Evolutionary conservation across 345 rosid species (phyloP).

Genomic region (Rhodamnia argentea): DNA sequence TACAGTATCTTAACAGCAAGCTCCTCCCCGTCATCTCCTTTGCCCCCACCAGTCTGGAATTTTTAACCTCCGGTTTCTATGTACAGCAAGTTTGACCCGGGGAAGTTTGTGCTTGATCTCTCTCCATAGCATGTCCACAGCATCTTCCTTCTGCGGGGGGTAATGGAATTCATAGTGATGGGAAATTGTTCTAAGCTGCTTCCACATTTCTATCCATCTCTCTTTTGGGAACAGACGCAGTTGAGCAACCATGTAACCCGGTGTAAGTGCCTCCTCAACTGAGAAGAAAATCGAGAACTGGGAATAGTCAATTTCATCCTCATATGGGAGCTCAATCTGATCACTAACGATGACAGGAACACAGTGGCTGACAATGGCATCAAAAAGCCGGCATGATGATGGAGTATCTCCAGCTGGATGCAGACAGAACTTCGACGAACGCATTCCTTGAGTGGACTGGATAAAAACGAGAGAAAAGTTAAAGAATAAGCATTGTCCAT

Average conservation of each 20-base stretch:
- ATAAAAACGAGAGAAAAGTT: background rate
- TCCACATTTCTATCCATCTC: slow-evolving; percentile 76
- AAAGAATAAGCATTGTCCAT: background rate
- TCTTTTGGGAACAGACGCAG: slow-evolving; percentile 63
- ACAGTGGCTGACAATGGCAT: slow-evolving; percentile 86
- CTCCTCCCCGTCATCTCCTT: slow-evolving; percentile 15
- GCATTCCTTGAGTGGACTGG: slow-evolving; percentile 81
- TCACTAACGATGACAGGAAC: slow-evolving; percentile 79
- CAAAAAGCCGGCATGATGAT: slow-evolving; percentile 80
- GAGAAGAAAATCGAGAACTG: slow-evolving; percentile 76
- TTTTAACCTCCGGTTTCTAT: slow-evolving; percentile 72
- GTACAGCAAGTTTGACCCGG: slow-evolving; percentile 44
- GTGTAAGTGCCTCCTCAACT: slow-evolving; percentile 51
- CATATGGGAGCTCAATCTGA: slow-evolving; percentile 73
- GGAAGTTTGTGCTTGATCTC: slow-evolving; percentile 75
- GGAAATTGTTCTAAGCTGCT: slow-evolving; percentile 50
- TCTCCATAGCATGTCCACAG: slow-evolving; percentile 79
- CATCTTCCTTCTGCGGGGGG: slow-evolving; percentile 76
- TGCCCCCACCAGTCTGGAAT: slow-evolving; percentile 82
- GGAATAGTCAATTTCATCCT: slow-evolving; percentile 72
- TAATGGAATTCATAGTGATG: slow-evolving; percentile 72
- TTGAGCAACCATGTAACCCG: slow-evolving; percentile 52
- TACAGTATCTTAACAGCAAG: slow-evolving; percentile 16
- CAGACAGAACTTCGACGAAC: slow-evolving; percentile 77
- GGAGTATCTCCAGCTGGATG: slow-evolving; percentile 95